A percentile compares a stretch with the other conserved stretches of the same genome.
Conservation (phyloP, 768 basidiomycete species). For the Russula lepida region DNA sequence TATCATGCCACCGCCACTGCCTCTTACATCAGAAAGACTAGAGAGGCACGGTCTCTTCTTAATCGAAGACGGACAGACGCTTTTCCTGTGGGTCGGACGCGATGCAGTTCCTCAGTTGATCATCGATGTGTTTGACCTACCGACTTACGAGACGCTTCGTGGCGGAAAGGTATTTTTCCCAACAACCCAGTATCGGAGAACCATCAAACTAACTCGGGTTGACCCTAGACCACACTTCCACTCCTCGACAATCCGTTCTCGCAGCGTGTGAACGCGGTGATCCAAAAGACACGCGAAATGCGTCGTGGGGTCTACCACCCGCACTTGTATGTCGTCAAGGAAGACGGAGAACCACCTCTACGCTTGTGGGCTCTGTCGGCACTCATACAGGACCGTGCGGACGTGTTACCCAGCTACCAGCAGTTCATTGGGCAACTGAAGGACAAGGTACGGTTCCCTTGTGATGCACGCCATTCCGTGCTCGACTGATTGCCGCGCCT, state of each 20-base stretch:
- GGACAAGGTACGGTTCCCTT: slow-evolving; percentile 56
- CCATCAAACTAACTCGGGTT: neutral
- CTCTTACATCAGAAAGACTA: slow-evolving; percentile 89
- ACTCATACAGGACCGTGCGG: slow-evolving; percentile 92
- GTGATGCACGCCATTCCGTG: neutral
- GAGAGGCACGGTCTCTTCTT: slow-evolving; percentile 93
- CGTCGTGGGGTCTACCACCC: slow-evolving; percentile 89
- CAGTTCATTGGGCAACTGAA: slow-evolving; percentile 87
- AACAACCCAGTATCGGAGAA: neutral
- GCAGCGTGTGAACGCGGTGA: slow-evolving; percentile 88
- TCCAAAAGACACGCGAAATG: slow-evolving; percentile 92
- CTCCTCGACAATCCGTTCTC: slow-evolving; percentile 88
- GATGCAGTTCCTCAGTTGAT: slow-evolving; percentile 96
- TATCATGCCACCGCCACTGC: slow-evolving; percentile 78
- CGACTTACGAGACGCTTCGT: slow-evolving; percentile 78
- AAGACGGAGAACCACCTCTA: slow-evolving; percentile 93
- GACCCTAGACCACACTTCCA: slow-evolving; percentile 71
- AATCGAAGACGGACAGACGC: slow-evolving; percentile 95
- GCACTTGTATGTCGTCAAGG: slow-evolving; percentile 93
- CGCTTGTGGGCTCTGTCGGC: slow-evolving; percentile 91
- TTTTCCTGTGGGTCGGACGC: slow-evolving; percentile 97
- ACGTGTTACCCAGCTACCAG: slow-evolving; percentile 91
- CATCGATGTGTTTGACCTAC: slow-evolving; percentile 88
- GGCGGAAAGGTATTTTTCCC: slow-evolving; percentile 71
- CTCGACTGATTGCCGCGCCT: slow-evolving; percentile 3